Base-by-base conservation (phyloP, 2,329 filamentous ascomycete species). In the Fusarium sororula region DNA sequence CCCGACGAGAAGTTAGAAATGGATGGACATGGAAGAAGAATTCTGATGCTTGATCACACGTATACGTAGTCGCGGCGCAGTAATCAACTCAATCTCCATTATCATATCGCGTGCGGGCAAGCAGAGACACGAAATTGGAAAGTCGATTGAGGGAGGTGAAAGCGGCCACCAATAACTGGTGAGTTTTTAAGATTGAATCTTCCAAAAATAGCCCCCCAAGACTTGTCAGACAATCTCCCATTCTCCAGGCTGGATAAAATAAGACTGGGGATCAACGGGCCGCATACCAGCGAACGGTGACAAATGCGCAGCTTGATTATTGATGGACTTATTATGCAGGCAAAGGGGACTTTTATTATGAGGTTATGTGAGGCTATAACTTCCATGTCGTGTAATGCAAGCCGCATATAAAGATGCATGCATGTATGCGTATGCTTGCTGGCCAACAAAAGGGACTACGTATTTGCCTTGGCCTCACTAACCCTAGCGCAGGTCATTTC, bases 121-220 rank as follows among this genome's bases (percentile, higher is more conserved):
- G 50, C 24, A 37, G 17, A 48, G 51, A 35, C 42, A 58, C 45
- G 30, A 55, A 55, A 57, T 35, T 63, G 30, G 45, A 12, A 48
- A 30, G 24, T 58, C 30, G 30, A 35, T 57, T 51, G 41, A 68
- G 47, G 53, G 66, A 66, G 38, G 38, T 63, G 47, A 62, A 50
- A 47, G 37, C 57, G 41, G 32, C 47, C 56, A 38, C 71, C 63
- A 61, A 73, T 68, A 65, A 37, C 32, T 53, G 50, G 37, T 55
- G 45, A 56, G 67, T 44, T 58, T 74, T 74, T 74, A 74, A 74
- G 67, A 74, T 74, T 74, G 71, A 61, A 44, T 63, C 55, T 57
- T 57, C 72, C 71, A 74, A 74, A 74, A 74, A 74, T 74, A 74
- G 71, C 30, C 35, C 22, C 24, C 20, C 42, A 54, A 60, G 59